Evolutionary conservation across 225 moss, liverwort and hornwort genomes (phyloP).

Genomic region (Pseudisothecium myosuroides): DNA sequence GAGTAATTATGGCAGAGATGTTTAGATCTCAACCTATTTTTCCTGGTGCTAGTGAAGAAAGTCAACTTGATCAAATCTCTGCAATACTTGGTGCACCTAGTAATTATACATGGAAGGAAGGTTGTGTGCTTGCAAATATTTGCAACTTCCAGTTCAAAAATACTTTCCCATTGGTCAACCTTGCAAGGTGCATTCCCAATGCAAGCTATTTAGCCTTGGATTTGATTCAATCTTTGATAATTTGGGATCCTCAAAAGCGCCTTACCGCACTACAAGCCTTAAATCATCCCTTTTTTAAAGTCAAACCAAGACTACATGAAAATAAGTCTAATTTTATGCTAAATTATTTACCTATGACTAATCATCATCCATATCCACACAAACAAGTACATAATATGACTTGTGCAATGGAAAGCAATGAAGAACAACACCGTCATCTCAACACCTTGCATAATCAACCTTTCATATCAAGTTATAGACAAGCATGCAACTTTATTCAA

Average conservation of each 20-base stretch:
- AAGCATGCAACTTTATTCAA: not conserved
- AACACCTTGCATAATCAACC: not conserved
- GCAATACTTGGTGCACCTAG: not conserved
- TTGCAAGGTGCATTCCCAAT: not conserved
- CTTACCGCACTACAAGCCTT: not conserved
- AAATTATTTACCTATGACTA: not conserved
- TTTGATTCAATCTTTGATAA: not conserved
- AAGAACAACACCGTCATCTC: not conserved
- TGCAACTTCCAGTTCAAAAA: not conserved
- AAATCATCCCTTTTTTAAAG: not conserved
- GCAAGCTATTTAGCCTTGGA: not conserved
- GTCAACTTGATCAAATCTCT: not conserved
- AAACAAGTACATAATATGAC: not conserved
- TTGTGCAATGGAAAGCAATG: not conserved
- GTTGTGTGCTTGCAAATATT: not conserved
- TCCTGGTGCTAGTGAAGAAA: not conserved
- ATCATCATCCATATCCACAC: not conserved
- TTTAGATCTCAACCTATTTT: slow-evolving; percentile 46
- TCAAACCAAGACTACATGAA: not conserved
- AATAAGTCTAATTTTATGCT: not conserved
- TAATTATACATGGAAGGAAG: not conserved
- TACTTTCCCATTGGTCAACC: not conserved
- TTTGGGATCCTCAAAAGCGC: not conserved
- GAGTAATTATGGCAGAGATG: slow-evolving; percentile 67
- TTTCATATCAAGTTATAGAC: not conserved